Percentiles rank a stretch among this genome's conserved stretches.
phyloP scores from a whole-genome alignment of 176 grass and related monocot genomes.

The Paspalum notatum region DNA sequence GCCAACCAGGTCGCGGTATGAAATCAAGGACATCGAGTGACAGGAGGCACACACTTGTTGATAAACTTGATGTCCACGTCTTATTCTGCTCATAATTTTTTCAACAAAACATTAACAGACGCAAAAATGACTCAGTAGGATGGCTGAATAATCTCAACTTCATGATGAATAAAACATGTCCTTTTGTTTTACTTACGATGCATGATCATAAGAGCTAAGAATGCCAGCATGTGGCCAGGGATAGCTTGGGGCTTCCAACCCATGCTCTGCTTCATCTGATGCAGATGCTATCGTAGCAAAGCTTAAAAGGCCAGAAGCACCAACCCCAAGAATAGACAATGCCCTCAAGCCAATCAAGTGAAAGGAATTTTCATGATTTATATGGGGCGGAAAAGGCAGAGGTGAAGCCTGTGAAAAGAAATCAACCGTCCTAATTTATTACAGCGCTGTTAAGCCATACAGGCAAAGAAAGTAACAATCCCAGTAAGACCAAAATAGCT shows the following conservation, averaged over 20 bases:
- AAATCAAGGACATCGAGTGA: conserved; percentile 97
- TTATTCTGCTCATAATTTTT: conserved; percentile 61
- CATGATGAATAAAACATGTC: background rate
- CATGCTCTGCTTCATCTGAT: conserved; percentile 90
- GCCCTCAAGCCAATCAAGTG: conserved; percentile 58
- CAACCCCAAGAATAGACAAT: conserved; percentile 75
- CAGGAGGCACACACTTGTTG: conserved; percentile 96
- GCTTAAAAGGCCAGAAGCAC: conserved; percentile 75
- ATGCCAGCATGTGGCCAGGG: conserved; percentile 98
- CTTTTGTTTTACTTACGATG: conserved; percentile 70
- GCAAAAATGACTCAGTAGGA: background rate
- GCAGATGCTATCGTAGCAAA: conserved; percentile 81
- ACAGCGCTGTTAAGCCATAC: background rate
- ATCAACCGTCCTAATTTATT: background rate
- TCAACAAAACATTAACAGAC: background rate
- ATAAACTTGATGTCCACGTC: conserved; percentile 97
- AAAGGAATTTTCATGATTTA: conserved; percentile 67
- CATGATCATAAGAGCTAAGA: conserved; percentile 93
- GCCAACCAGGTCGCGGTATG: conserved; percentile 90
- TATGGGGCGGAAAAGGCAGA: conserved; percentile 50
- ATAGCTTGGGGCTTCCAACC: conserved; percentile 68
- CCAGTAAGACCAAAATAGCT: background rate
- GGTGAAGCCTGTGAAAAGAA: conserved; percentile 54
- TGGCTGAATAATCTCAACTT: background rate
- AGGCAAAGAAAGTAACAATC: background rate